Evolutionary conservation across 2,329 filamentous ascomycete species (phyloP), one percentile per base, ranked within the genome.

Genomic region (Diaporthe ampelina): DNA sequence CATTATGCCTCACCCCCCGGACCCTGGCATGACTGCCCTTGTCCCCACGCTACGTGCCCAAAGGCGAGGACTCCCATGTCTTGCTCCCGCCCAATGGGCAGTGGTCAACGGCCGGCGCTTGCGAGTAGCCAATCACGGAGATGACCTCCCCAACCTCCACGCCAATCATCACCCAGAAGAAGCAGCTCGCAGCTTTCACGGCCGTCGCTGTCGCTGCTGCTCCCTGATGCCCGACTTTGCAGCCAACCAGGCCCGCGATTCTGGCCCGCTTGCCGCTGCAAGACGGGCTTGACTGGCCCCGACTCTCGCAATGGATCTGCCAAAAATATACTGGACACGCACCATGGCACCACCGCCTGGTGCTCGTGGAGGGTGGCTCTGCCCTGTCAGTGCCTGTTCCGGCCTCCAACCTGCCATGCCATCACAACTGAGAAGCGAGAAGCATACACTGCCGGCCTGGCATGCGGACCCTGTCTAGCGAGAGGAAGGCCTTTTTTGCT

Each of bases 231-330:
- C 74, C 72, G 67, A 65, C 40, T 54, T 19, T 69, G 76, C 78
- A 76, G 78, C 80, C 80, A 81, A 81, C 80, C 80, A 81, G 78
- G 78, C 77, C 77, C 59, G 78, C 79, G 79, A 77, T 73, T 75
- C 77, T 77, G 76, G 74, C 76, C 76, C 76, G 73, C 77, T 78
- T 80, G 76, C 79, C 78, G 80, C 79, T 78, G 70, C 71, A 48
- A 40, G 61, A 54, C 48, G 40, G 71, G 35, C 69, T 54, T 57
- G 69, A 74, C 74, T 57, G 69, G 69, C 69, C 32, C 70, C 70
- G 45, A 35, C 43, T 19, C 35, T 69, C 69, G 58, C 73, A 26
- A 71, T 74, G 73, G 48, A n/a, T 75, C 73, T 78, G 76, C 79
- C 79, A 80, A 80, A 78, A 80, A 81, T 79, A 77, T 76, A 75